phyloP scores from a whole-genome alignment of 1,139 yeast genomes.

The Pichia sp. region DNA sequence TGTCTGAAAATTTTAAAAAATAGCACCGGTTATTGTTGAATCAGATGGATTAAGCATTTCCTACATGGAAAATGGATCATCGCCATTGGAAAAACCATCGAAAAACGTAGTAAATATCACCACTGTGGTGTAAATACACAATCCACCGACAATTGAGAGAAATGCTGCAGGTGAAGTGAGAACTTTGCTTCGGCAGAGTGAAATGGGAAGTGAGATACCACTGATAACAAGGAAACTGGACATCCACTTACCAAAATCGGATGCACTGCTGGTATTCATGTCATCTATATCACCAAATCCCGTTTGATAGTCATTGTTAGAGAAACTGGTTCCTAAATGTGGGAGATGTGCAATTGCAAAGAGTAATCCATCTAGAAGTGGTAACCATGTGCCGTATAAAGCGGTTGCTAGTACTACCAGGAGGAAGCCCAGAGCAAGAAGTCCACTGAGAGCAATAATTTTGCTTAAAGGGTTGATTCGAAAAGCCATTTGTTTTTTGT shows the following conservation, averaged over 20 bases:
- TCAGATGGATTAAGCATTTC: too few relatives aligned
- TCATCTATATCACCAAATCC: slow-evolving; percentile 18
- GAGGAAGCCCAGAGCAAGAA: slow-evolving; percentile 72
- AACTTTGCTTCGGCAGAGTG: slow-evolving; percentile 58
- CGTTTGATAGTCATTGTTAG: slow-evolving; percentile 20
- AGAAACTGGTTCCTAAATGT: slow-evolving; percentile 35
- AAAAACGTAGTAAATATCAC: slow-evolving; percentile 67
- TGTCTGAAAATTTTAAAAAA: too few relatives aligned
- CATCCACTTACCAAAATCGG: slow-evolving; percentile 60
- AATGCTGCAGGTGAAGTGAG: slow-evolving; percentile 53
- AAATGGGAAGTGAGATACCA: slow-evolving; percentile 59
- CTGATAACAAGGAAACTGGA: slow-evolving; percentile 62
- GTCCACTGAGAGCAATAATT: slow-evolving; percentile 66
- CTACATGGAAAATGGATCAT: slow-evolving; percentile 29
- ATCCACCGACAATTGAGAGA: slow-evolving; percentile 65
- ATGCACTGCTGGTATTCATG: slow-evolving; percentile 16
- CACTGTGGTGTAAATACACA: slow-evolving; percentile 65
- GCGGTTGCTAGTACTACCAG: slow-evolving; percentile 74
- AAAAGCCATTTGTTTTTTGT: slow-evolving; percentile 16
- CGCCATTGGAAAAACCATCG: slow-evolving; percentile 46
- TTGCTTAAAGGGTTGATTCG: slow-evolving; percentile 56
- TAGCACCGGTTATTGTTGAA: too few relatives aligned
- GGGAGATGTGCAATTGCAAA: slow-evolving; percentile 64
- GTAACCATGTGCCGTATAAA: slow-evolving; percentile 71
- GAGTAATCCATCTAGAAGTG: slow-evolving; percentile 44